Conservation (phyloP, 805 yeast species). For the Candida pini region DNA sequence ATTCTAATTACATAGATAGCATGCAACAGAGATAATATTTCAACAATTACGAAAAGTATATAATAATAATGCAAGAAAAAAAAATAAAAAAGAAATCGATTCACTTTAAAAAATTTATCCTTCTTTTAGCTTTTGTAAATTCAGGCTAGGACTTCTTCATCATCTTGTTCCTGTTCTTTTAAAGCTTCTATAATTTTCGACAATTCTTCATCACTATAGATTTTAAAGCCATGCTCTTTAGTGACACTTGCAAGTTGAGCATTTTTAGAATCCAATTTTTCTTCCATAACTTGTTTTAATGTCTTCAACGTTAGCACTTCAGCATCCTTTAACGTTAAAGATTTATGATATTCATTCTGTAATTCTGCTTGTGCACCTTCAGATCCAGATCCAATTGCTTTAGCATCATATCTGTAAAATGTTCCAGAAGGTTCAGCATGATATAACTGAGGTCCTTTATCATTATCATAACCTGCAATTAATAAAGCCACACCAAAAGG, state of each 20-base stretch:
- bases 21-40: conserved; percentile 13
- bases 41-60: not conserved
- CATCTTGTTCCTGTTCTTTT: conserved; percentile 62
- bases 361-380: conserved; percentile 99
- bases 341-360: conserved; percentile 92
- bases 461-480: conserved; percentile 90
- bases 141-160: conserved; percentile 10
- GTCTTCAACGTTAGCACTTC: conserved; percentile 84
- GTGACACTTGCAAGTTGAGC: conserved; percentile 96
- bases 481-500: conserved; percentile 98
- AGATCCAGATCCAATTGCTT: conserved; percentile 97
- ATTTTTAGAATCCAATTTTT: conserved; percentile 88
- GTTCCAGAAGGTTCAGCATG: conserved; percentile 99
- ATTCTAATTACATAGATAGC: conserved; percentile 70
- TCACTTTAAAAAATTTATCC: not conserved
- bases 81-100: not conserved
- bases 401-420: conserved; percentile 94
- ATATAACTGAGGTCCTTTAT: conserved; percentile 91
- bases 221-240: conserved; percentile 74
- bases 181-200: conserved; percentile 72
- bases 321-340: conserved; percentile 87
- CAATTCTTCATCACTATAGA: conserved; percentile 78
- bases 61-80: not conserved
- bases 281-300: conserved; percentile 98
- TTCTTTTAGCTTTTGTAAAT: not conserved